Evolutionary conservation across 1,284 basidiomycete species (phyloP), one percentile per base, ranked within the genome.

Genomic region (Trichosporon sp.): DNA sequence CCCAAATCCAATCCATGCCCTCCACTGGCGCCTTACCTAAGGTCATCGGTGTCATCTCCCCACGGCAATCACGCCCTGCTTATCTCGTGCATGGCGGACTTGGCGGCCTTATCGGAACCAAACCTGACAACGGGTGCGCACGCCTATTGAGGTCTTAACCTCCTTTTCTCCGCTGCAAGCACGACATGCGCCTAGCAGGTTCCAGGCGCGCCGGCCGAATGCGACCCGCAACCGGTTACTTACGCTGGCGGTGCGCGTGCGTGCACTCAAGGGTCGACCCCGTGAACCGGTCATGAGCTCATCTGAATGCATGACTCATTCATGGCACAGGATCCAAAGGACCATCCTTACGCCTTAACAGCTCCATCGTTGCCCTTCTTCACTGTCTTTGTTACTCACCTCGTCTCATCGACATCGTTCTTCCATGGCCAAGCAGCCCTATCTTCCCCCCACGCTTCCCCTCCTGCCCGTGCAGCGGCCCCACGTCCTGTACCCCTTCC

Each of bases 391-490:
- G 35, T 40, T 35, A 16, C 32, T 37, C 37, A 37, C 14, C 26
- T 38, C 43, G 31, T 37, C 31, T 40, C 59, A 14, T 19, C 51
- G 14, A 65, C 61, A 19, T 63, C 31, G 8, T 37, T 37, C 4
- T 35, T 37, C 32, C 32, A 75, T 75, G 74, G 65, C 71, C 2
- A 72, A 70, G 67, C 66, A 68, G 19, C 71, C 76, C 1, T 79
- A 80, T 70, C 75, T 83, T 35, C 81, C 81, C 2, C 78, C 81
- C 0, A 75, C 78, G 1, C 75, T 83, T 11, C 78, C 79, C 2
- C 76, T 83, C 32, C 65, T 83, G 32, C 81, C 81, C 6, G 74
- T 83, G 2, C 73, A 78, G 4, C 73, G 77, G 11, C 80, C 80
- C 2, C 76, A 79, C 61, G 75, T 83, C 31, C 80, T 83, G 54